These are phyloP conservation scores for Saccharum hybrid DNA, from an alignment of 202 grass and related monocot genomes.

Conservation along the genomic window DNA sequence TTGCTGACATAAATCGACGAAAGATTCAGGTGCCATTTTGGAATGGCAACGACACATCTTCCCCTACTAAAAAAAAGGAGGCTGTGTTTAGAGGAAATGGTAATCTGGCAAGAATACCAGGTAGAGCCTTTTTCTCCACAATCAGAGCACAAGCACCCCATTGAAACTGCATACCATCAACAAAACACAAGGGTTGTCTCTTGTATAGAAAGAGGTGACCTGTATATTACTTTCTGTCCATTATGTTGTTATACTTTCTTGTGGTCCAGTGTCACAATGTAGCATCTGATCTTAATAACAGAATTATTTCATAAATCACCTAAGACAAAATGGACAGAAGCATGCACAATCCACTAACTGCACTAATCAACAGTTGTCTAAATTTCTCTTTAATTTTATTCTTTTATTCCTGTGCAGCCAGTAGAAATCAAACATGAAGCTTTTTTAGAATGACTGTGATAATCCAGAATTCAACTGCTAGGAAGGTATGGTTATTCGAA, in stretches of 20 bases:
- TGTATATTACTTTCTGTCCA: neutral
- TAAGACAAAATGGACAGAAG: slow-evolving; percentile 11
- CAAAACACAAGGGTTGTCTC: too few species aligned
- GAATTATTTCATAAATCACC: slow-evolving; percentile 19
- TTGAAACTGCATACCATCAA: neutral
- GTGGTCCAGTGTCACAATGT: neutral
- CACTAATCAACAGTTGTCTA: slow-evolving; percentile 9
- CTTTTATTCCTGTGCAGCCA: slow-evolving; percentile 10
- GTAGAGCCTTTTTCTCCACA: neutral
- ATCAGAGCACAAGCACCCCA: neutral
- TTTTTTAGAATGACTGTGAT: slow-evolving; percentile 1
- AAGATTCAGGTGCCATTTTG: slow-evolving; percentile 1
- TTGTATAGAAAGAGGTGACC: neutral
- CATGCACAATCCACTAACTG: neutral
- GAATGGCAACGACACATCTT: neutral
- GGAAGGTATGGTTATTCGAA: slow-evolving; percentile 30
- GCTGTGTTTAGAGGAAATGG: slow-evolving; percentile 10
- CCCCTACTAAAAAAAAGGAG: neutral
- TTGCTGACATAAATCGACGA: neutral
- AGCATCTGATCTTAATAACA: slow-evolving; percentile 9
- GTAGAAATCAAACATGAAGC: slow-evolving; percentile 17
- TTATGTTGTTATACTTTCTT: neutral
- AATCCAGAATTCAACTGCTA: slow-evolving; percentile 4
- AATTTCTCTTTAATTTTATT: slow-evolving; percentile 24
- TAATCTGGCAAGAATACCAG: neutral